phyloP scores from a whole-genome alignment of 73 alveolate genomes.

The Paramecium tetraurelia region DNA sequence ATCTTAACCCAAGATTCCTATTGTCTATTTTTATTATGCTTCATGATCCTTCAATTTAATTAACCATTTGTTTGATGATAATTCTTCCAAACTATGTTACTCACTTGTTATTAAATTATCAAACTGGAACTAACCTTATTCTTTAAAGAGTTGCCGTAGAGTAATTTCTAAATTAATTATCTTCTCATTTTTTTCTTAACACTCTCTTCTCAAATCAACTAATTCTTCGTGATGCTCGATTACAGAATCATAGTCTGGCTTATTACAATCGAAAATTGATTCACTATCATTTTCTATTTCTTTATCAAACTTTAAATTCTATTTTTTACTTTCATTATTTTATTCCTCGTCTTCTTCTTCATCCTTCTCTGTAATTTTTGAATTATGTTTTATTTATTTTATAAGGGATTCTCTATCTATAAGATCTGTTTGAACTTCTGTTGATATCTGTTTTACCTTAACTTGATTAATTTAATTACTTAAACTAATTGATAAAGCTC shows the following conservation, averaged over 20 bases:
- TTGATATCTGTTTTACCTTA: not conserved
- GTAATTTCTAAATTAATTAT: not conserved
- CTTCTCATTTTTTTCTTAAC: not conserved
- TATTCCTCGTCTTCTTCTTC: not conserved
- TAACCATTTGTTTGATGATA: not conserved
- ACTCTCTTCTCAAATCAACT: not conserved
- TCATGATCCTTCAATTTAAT: not conserved
- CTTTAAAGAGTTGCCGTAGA: not conserved
- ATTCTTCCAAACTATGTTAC: not conserved
- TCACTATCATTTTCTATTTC: not conserved
- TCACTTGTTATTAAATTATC: not conserved
- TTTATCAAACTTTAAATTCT: not conserved
- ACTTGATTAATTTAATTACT: not conserved
- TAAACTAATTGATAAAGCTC: not conserved
- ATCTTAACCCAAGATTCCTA: not conserved
- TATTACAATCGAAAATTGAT: not conserved
- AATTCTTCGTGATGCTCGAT: slow-evolving; percentile 12
- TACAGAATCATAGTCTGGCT: slow-evolving; percentile 13
- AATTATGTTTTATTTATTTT: not conserved
- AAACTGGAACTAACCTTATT: not conserved
- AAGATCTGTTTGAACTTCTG: not conserved
- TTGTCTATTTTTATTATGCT: not conserved
- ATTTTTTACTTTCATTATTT: not conserved
- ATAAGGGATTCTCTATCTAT: not conserved
- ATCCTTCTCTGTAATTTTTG: not conserved